Conservation (phyloP, 768 basidiomycete species). For the Antrodiella citrinella region DNA sequence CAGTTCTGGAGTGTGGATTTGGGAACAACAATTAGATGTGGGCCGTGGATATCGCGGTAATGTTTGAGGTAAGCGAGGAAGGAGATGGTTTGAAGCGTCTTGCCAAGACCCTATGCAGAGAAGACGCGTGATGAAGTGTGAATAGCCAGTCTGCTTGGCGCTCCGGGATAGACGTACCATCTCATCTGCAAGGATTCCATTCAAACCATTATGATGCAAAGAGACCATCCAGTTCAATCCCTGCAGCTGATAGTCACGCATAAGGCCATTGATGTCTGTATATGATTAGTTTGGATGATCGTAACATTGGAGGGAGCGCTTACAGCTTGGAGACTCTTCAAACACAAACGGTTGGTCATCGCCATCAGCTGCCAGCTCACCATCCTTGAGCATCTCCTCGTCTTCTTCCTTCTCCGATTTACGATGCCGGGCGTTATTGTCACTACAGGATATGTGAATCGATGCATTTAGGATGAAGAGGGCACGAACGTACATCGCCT, state of each 20-base stretch:
- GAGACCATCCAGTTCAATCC: slow-evolving; percentile 98
- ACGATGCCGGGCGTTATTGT: slow-evolving; percentile 73
- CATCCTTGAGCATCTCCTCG: slow-evolving; percentile 86
- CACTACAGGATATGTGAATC: slow-evolving; percentile 37
- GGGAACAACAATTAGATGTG: slow-evolving; percentile 95
- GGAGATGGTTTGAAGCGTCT: slow-evolving; percentile 96
- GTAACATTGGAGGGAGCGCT: slow-evolving; percentile 1
- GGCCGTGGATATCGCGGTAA: slow-evolving; percentile 65
- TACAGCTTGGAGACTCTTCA: slow-evolving; percentile 89
- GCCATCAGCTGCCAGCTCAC: slow-evolving; percentile 69
- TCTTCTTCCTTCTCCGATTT: slow-evolving; percentile 99
- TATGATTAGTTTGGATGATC: slow-evolving; percentile 5
- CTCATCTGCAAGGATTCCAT: slow-evolving; percentile 96
- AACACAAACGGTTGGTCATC: slow-evolving; percentile 92
- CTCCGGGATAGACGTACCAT: slow-evolving; percentile 46
- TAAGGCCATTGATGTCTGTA: slow-evolving; percentile 77
- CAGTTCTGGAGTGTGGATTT: slow-evolving; percentile 98
- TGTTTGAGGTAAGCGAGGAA: slow-evolving; percentile 94
- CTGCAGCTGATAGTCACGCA: slow-evolving; percentile 93
- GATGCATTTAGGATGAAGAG: not conserved
- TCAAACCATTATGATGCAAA: slow-evolving; percentile 91
- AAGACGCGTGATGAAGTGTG: slow-evolving; percentile 4
- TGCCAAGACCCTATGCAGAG: slow-evolving; percentile 77
- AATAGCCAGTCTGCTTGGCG: slow-evolving; percentile 2
- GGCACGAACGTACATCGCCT: slow-evolving; percentile 50